Evolutionary conservation across 371 early-diverging fungal genomes (phyloP), one percentile per base, ranked within the genome.

Genomic region (Saksenaea vasiformis): DNA sequence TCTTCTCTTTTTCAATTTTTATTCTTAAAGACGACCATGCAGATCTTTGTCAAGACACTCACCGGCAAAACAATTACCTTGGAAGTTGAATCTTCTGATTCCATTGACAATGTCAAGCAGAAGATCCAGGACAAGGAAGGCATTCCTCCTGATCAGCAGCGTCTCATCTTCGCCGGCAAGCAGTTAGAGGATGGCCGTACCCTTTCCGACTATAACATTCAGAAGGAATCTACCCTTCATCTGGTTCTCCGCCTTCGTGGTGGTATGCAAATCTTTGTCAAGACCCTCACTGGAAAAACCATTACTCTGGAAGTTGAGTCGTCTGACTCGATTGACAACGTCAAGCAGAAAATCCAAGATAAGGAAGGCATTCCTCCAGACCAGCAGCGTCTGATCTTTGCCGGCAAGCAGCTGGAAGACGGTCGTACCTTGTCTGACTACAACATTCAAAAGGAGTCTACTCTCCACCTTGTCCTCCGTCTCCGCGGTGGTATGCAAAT

Each of bases 81-180:
- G 54, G 96, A 97, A 77, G 96, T 97, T 55, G 95, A 69, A 31
- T 68, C 70, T 1, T 70, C 68, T 15, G 97, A 97, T 74, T 87
- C 92, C 58, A 96, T 97, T 65, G 95, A 94, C 39, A 92, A 94
- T 69, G 94, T 96, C 73, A 97, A 97, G 86, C 65, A 71, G 53
- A 96, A 95, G 86, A 96, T 97, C 67, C 96, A 97, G 77, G 96
- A 96, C 82, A 95, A 96, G 86, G 97, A 96, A 74, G 91, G 92
- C 56, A 98, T 99, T 71, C 98, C 98, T 58, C 98, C 98, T 59
- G 98, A 98, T 79, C 99, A 99, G 87, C 99, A 99, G 84, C 96
- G 98, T 60, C 89, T 98, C 61, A 99, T 98, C 79, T 98, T 99
- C 80, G 98, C 98, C 77, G 99, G 96, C 65, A 98, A 98, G 87